A percentile compares a stretch with the other conserved stretches of the same genome.
Evolutionary conservation across 768 basidiomycete genomes (phyloP).

Genomic region (Termitomyces sp.): DNA sequence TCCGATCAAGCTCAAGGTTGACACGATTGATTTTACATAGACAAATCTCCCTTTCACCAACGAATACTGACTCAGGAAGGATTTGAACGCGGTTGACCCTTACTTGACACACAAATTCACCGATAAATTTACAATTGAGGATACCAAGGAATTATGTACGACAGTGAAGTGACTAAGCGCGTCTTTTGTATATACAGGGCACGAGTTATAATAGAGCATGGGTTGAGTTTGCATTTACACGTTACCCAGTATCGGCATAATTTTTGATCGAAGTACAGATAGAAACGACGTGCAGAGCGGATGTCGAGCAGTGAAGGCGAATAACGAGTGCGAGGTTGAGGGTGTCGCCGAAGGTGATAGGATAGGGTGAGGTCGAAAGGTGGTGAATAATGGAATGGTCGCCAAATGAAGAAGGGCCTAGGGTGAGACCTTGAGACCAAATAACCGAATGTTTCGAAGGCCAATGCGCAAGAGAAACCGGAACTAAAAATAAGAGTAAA

Average conservation of each 20-base stretch:
- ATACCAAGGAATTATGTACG: not conserved
- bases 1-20: too few relatives aligned
- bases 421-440: slow-evolving; percentile 2
- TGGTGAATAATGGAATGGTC: slow-evolving; percentile 2
- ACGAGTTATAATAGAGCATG: slow-evolving; percentile 12
- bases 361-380: slow-evolving; percentile 23
- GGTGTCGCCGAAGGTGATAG: slow-evolving; percentile 23
- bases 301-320: slow-evolving; percentile 2
- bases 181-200: slow-evolving; percentile 18
- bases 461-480: slow-evolving; percentile 2
- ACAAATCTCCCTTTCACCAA: too few relatives aligned
- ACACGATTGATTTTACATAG: too few relatives aligned
- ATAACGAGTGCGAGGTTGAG: slow-evolving; percentile 6
- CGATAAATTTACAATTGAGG: slow-evolving; percentile 2
- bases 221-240: slow-evolving; percentile 10
- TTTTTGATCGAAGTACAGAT: slow-evolving; percentile 12
- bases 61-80: not conserved
- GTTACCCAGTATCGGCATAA: slow-evolving; percentile 5
- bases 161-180: not conserved
- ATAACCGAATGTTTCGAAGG: slow-evolving; percentile 3
- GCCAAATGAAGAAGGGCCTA: slow-evolving; percentile 16
- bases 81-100: not conserved
- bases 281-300: slow-evolving; percentile 4
- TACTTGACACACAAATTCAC: not conserved
- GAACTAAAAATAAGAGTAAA: slow-evolving; percentile 10